Conservation (phyloP, 2,329 filamentous ascomycete genomes). For the Aspergillus neoniger region DNA sequence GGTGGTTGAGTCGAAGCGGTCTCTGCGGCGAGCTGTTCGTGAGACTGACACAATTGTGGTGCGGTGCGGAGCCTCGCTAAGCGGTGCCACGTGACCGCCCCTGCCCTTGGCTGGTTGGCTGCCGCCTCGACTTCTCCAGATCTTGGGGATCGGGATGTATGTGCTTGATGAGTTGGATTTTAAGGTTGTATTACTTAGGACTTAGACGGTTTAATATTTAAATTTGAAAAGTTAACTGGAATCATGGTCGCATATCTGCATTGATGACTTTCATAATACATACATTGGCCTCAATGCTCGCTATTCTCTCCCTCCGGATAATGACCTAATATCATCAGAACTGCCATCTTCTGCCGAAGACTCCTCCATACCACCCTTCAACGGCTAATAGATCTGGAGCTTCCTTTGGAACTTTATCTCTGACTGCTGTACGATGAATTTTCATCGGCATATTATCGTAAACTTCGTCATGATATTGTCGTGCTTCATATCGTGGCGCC, state of each 20-base stretch:
- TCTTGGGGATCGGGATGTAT: not conserved
- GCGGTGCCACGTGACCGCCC: slow-evolving; percentile 44
- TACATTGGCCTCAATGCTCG: not conserved
- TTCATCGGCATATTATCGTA: not conserved
- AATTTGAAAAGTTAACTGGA: not conserved
- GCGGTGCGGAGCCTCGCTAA: slow-evolving; percentile 48
- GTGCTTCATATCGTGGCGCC: slow-evolving; percentile 29
- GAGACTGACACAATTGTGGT: slow-evolving; percentile 43
- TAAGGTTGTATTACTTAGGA: not conserved
- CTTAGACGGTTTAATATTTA: not conserved
- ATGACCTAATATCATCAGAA: not conserved
- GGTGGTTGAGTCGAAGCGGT: slow-evolving; percentile 47
- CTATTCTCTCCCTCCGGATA: not conserved
- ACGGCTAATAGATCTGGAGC: too few relatives aligned
- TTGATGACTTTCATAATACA: not conserved
- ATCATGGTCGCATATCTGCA: not conserved
- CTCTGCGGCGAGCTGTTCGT: slow-evolving; percentile 38
- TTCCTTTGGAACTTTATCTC: too few relatives aligned
- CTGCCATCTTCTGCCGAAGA: not conserved
- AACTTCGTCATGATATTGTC: not conserved
- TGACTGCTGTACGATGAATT: too few relatives aligned
- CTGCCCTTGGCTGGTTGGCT: slow-evolving; percentile 38
- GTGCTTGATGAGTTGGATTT: not conserved
- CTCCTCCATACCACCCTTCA: too few relatives aligned
- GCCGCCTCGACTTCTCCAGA: not conserved